Conservation (phyloP, 345 rosid genomes). For the Geranium rotundifolium region DNA sequence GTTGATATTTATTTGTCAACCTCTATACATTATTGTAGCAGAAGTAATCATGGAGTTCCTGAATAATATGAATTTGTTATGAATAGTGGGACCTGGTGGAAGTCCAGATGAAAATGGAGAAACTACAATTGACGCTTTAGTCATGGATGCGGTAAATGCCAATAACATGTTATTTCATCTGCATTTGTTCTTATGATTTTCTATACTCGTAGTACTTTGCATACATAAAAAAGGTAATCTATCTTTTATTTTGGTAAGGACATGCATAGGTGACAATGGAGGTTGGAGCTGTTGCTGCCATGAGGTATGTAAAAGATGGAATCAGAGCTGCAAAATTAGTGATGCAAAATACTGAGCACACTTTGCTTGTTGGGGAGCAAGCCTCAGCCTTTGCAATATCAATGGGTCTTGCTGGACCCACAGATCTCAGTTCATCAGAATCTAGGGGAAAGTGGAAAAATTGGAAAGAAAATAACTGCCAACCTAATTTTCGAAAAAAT, state of each 20-base stretch:
- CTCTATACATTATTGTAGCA: no score
- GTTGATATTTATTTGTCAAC: no score
- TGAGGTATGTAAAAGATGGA: conserved; percentile 91
- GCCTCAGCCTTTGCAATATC: conserved; percentile 85
- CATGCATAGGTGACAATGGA: conserved; percentile 80
- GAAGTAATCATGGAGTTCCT: neutral
- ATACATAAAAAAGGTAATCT: conserved; percentile 8
- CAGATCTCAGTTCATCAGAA: conserved; percentile 69
- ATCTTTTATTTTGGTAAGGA: conserved; percentile 31
- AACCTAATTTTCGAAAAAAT: conserved; percentile 82
- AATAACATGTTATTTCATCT: neutral
- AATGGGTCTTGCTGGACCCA: conserved; percentile 90
- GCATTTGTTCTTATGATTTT: neutral
- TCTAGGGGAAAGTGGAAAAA: conserved; percentile 63
- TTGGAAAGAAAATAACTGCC: conserved; percentile 64
- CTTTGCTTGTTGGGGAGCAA: conserved; percentile 70
- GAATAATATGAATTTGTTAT: conserved; percentile 4
- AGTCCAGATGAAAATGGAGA: conserved; percentile 96
- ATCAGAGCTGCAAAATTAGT: conserved; percentile 78
- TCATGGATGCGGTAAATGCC: conserved; percentile 78
- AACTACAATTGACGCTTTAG: conserved; percentile 80
- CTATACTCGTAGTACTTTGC: conserved; percentile 3
- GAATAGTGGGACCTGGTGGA: conserved; percentile 91
- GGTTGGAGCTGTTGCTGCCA: conserved; percentile 97
- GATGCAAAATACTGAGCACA: conserved; percentile 70